Conservation (phyloP, 129 eudicot species). For the Centella asiatica region DNA sequence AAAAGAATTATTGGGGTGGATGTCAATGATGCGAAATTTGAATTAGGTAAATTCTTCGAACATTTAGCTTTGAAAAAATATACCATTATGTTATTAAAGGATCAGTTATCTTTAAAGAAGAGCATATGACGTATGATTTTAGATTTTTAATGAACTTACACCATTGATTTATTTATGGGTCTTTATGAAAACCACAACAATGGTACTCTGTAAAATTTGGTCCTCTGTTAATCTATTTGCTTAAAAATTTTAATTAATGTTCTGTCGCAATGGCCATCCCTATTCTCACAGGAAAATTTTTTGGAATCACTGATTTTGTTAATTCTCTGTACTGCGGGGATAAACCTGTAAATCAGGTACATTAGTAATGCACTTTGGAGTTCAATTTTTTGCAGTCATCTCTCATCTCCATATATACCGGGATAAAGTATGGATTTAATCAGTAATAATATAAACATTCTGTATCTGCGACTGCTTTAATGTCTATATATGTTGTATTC, state of each 20-base stretch:
- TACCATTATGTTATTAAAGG: neutral
- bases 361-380: neutral
- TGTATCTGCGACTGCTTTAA: too few relatives aligned
- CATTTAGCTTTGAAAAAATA: neutral
- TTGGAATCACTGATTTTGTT: constrained; percentile 89
- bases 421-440: neutral
- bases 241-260: too few relatives aligned
- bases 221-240: too few relatives aligned
- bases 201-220: neutral
- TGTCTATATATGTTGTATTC: neutral
- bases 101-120: neutral
- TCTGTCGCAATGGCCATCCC: neutral
- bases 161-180: neutral
- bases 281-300: constrained; percentile 40
- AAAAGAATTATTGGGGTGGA: constrained; percentile 72
- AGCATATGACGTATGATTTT: too few relatives aligned
- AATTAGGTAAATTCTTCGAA: constrained; percentile 29
- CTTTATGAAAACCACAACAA: neutral
- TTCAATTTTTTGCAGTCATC: neutral
- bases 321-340: constrained; percentile 46
- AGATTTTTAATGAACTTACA: neutral
- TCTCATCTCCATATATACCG: neutral
- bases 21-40: constrained; percentile 60
- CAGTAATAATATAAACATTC: neutral
- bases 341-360: constrained; percentile 77